These are phyloP conservation scores for Penicillium sp. DNA, from an alignment of 2,329 filamentous ascomycete genomes.

Conservation along the genomic window DNA sequence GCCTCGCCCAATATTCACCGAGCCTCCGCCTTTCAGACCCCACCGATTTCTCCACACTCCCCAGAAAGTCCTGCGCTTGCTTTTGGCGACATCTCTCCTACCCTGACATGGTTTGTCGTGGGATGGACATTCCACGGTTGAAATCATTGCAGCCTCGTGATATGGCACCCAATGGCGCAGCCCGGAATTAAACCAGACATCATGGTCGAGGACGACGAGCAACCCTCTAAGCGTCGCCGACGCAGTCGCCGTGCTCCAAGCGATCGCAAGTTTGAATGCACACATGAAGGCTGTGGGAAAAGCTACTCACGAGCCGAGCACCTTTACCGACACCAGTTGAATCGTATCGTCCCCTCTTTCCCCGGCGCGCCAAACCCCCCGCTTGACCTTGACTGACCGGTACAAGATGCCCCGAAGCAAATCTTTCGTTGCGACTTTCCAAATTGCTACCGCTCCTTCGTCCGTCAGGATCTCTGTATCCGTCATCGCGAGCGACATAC, in stretches of 20 bases:
- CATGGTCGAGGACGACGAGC: constrained; percentile 15
- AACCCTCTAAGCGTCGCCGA: constrained; percentile 39
- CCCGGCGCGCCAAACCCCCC: neutral
- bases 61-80: neutral
- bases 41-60: constrained; percentile 10
- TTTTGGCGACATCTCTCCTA: neutral
- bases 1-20: constrained; percentile 1
- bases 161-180: constrained; percentile 17
- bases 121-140: neutral
- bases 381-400: neutral
- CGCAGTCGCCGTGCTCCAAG: constrained; percentile 42
- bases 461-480: constrained; percentile 86
- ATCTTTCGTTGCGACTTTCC: constrained; percentile 92
- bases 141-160: neutral
- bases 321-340: constrained; percentile 91
- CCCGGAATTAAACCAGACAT: constrained; percentile 11
- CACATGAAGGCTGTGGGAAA: constrained; percentile 82
- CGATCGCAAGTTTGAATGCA: constrained; percentile 65
- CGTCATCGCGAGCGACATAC: constrained; percentile 76
- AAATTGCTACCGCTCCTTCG: constrained; percentile 83
- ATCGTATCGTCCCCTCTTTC: constrained; percentile 54
- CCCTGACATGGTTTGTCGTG: neutral
- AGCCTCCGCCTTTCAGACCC: constrained; percentile 4
- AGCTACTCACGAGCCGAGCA: constrained; percentile 96
- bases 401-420: constrained; percentile 78